Conservation (phyloP, 2,329 filamentous ascomycete genomes). For the Talaromyces piceae region DNA sequence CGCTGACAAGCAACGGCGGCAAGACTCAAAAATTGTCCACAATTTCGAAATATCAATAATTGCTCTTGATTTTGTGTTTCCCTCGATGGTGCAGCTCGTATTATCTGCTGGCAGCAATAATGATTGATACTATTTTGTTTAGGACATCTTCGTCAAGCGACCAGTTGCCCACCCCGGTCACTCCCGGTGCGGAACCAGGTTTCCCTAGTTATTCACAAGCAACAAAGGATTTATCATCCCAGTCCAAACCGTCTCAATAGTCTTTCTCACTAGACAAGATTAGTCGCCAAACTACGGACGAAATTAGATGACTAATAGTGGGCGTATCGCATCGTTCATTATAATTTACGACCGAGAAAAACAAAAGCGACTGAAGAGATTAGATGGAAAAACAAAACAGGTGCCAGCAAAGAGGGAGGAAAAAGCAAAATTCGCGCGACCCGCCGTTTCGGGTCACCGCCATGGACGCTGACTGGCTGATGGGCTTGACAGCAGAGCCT, state of each 20-base stretch:
- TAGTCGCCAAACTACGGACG: not conserved
- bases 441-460: not conserved
- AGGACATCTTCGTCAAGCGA: no score
- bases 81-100: no score
- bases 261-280: constrained; percentile 17
- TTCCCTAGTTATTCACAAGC: not conserved
- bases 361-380: not conserved
- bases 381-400: no score
- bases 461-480: not conserved
- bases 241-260: constrained; percentile 35
- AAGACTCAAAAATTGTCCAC: no score
- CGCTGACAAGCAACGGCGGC: no score
- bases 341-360: not conserved
- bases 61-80: no score
- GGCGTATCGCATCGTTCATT: not conserved
- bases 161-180: not conserved
- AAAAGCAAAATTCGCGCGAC: not conserved
- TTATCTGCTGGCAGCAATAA: no score
- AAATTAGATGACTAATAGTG: not conserved
- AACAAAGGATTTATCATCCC: constrained; percentile 32
- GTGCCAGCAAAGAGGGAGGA: not conserved
- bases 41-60: no score
- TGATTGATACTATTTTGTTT: no score
- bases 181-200: not conserved
- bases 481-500: not conserved